Conservation (phyloP, 192 early-diverging fungal species). For the Funneliformis geosporum region DNA sequence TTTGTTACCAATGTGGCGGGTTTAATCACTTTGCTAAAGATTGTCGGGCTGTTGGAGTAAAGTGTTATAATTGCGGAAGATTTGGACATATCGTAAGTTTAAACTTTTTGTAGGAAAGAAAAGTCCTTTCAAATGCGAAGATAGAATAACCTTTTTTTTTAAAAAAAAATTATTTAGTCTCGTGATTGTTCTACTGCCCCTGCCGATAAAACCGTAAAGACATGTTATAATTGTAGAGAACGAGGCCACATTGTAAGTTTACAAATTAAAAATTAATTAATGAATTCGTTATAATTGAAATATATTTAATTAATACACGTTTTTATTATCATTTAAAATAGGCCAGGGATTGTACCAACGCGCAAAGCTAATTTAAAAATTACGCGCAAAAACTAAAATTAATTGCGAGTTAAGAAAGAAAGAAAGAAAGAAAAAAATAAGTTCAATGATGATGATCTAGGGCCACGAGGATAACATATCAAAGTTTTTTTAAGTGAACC, state of each 20-base stretch:
- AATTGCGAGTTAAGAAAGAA: neutral
- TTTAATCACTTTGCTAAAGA: conserved; percentile 57
- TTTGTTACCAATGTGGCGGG: conserved; percentile 58
- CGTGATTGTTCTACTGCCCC: conserved; percentile 43
- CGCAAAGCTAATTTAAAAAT: neutral
- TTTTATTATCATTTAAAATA: neutral
- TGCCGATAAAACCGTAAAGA: conserved; percentile 39
- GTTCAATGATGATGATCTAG: too few relatives aligned
- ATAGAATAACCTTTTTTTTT: neutral
- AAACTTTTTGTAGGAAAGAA: neutral
- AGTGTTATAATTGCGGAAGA: conserved; percentile 57
- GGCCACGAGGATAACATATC: too few relatives aligned
- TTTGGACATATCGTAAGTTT: conserved; percentile 57
- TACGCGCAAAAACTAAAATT: too few relatives aligned
- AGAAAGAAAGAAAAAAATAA: too few relatives aligned
- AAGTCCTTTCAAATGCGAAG: neutral
- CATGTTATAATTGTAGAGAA: conserved; percentile 47
- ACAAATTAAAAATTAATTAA: neutral
- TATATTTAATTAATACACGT: neutral
- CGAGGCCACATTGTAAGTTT: conserved; percentile 43
- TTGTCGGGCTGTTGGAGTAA: conserved; percentile 54
- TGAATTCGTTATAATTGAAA: neutral
- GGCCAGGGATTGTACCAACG: conserved; percentile 27
- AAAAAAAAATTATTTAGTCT: conserved; percentile 33
- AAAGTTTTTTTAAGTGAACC: too few relatives aligned